phyloP scores from a whole-genome alignment of 768 basidiomycete genomes.

The Amanita jacksonii region DNA sequence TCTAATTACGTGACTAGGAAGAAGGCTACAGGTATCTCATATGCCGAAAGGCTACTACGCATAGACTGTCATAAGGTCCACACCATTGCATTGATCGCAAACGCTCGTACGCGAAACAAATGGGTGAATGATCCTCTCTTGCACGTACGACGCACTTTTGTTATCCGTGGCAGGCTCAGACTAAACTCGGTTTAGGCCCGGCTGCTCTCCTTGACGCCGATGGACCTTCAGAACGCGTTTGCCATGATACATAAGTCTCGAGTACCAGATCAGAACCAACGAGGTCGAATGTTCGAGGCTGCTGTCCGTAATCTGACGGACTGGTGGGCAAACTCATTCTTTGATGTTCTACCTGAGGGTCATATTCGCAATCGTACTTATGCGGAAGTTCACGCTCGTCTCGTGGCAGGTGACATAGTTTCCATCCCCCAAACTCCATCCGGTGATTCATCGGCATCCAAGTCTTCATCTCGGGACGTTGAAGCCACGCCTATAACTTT shows the following conservation, averaged over 20 bases:
- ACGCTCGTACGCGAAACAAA: constrained; percentile 64
- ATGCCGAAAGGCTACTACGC: constrained; percentile 63
- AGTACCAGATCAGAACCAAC: constrained; percentile 68
- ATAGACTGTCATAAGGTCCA: constrained; percentile 87
- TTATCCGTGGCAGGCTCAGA: background rate
- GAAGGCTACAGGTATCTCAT: constrained; percentile 35
- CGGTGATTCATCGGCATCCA: background rate
- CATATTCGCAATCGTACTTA: constrained; percentile 72
- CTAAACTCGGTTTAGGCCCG: constrained; percentile 52
- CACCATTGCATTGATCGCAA: constrained; percentile 69
- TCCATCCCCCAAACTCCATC: background rate
- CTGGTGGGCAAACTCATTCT: constrained; percentile 81
- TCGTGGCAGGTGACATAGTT: constrained; percentile 22
- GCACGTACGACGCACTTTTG: constrained; percentile 48
- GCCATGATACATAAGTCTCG: constrained; percentile 71
- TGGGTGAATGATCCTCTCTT: constrained; percentile 80
- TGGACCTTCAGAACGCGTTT: constrained; percentile 74
- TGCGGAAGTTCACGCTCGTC: constrained; percentile 51
- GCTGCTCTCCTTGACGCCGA: constrained; percentile 77
- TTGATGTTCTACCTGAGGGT: constrained; percentile 49
- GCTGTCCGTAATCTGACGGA: constrained; percentile 62
- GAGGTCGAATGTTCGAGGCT: constrained; percentile 82
- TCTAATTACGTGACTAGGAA: constrained; percentile 22
- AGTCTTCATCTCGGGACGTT: background rate
- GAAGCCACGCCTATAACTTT: background rate